Evolutionary conservation across 495 filamentous ascomycete species (phyloP).

Genomic region (Aspergillus bridgeri): DNA sequence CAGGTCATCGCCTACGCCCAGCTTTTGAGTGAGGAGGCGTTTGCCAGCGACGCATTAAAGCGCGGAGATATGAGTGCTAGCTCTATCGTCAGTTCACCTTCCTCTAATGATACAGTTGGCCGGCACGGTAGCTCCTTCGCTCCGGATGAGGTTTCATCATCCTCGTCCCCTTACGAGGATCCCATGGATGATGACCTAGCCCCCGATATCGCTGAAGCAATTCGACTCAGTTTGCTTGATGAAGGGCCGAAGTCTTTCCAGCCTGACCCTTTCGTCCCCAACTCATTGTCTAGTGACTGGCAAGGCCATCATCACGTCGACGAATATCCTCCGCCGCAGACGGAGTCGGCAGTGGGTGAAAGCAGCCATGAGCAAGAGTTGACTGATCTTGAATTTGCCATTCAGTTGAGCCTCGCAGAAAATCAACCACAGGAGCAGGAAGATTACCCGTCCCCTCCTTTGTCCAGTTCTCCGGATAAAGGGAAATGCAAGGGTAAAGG

Average conservation of each 20-base stretch:
- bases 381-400: conserved; percentile 77
- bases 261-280: conserved; percentile 44
- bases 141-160: conserved; percentile 42
- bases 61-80: conserved; percentile 49
- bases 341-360: conserved; percentile 19
- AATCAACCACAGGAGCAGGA: conserved; percentile 40
- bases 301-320: conserved; percentile 8
- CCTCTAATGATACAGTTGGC: conserved; percentile 38
- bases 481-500: conserved; percentile 39
- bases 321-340: conserved; percentile 20
- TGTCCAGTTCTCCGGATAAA: conserved; percentile 41
- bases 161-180: conserved; percentile 38
- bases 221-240: conserved; percentile 70
- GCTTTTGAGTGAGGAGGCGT: conserved; percentile 80
- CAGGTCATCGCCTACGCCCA: conserved; percentile 86
- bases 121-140: conserved; percentile 51
- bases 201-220: conserved; percentile 75
- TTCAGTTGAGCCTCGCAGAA: conserved; percentile 82
- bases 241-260: conserved; percentile 22
- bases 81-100: conserved; percentile 39
- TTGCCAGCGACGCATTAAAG: conserved; percentile 58
- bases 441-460: conserved; percentile 56
- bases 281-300: conserved; percentile 48
- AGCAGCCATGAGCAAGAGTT: conserved; percentile 50
- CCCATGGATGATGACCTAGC: conserved; percentile 58